A percentile compares a stretch with the other conserved stretches of the same genome.
These are phyloP conservation scores for Erythrophleum fordii DNA, from an alignment of 306 rosid genomes.

Conservation along the genomic window DNA sequence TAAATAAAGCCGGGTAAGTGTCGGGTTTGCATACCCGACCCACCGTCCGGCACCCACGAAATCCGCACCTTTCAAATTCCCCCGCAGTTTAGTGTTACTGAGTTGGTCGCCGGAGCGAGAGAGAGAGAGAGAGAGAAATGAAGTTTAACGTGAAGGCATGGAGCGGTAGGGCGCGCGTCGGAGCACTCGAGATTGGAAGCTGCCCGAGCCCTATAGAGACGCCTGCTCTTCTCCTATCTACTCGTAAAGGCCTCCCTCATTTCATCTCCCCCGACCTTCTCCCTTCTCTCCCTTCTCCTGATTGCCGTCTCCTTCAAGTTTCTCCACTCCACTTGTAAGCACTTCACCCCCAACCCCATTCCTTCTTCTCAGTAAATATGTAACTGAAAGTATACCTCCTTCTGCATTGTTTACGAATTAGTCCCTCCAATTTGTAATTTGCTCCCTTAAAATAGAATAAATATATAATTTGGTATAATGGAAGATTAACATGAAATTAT, in stretches of 20 bases:
- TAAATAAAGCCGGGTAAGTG: too few relatives aligned
- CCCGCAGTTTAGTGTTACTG: too few relatives aligned
- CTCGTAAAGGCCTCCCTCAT: slow-evolving; percentile 84
- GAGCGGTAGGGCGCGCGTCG: slow-evolving; percentile 76
- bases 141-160: slow-evolving; percentile 71
- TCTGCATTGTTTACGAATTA: background rate
- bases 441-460: too few relatives aligned
- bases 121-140: slow-evolving; percentile 39
- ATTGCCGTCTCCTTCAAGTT: slow-evolving; percentile 80
- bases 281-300: slow-evolving; percentile 88
- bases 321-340: slow-evolving; percentile 88
- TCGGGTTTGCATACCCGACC: too few relatives aligned
- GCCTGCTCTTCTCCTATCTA: slow-evolving; percentile 80
- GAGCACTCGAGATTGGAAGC: slow-evolving; percentile 62
- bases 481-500: background rate
- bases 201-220: slow-evolving; percentile 63
- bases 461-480: background rate
- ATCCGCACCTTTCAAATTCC: too few relatives aligned
- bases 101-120: background rate
- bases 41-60: too few relatives aligned
- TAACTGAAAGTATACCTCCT: background rate
- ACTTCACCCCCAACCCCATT: background rate
- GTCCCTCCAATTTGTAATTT: too few relatives aligned
- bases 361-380: background rate
- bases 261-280: slow-evolving; percentile 85